A percentile compares a stretch with the other conserved stretches of the same genome.
Evolutionary conservation across 306 rosid species (phyloP).

Genomic region (Fagus crenata): DNA sequence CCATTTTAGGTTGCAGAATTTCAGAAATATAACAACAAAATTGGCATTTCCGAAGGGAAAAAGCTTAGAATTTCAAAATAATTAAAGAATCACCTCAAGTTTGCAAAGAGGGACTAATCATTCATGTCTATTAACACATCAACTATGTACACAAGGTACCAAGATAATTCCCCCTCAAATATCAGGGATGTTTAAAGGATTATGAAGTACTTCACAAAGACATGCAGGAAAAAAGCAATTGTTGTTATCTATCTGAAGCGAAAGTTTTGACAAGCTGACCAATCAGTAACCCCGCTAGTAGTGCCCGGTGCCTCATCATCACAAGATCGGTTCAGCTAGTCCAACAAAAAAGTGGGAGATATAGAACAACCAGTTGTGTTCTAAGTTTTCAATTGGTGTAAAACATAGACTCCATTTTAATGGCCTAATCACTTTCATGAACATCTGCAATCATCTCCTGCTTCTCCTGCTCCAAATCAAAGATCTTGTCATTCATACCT

Average conservation of each 20-base stretch:
- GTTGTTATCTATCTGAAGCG: slow-evolving; percentile 22
- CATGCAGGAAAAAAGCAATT: background rate
- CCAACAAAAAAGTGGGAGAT: slow-evolving; percentile 23
- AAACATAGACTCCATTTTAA: slow-evolving; percentile 28
- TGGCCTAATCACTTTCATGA: slow-evolving; percentile 19
- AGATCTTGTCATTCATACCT: slow-evolving; percentile 88
- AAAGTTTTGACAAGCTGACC: slow-evolving; percentile 25
- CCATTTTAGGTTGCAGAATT: background rate
- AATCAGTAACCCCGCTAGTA: slow-evolving; percentile 1
- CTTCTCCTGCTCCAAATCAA: slow-evolving; percentile 72
- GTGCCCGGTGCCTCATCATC: slow-evolving; percentile 15
- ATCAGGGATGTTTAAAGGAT: slow-evolving; percentile 5
- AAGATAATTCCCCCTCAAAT: background rate
- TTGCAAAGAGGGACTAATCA: slow-evolving; percentile 1
- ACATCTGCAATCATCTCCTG: slow-evolving; percentile 31
- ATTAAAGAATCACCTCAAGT: slow-evolving; percentile 18
- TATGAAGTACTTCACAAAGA: slow-evolving; percentile 14
- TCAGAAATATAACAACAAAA: background rate
- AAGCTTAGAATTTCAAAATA: background rate
- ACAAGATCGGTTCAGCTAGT: slow-evolving; percentile 20
- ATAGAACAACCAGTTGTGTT: slow-evolving; percentile 26
- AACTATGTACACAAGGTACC: slow-evolving; percentile 18
- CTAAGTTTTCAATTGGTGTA: slow-evolving; percentile 22
- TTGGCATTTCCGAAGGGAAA: background rate
- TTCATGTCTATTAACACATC: slow-evolving; percentile 5